phyloP scores from a whole-genome alignment of 192 early-diverging fungal genomes.

The Spinellus fusiger region DNA sequence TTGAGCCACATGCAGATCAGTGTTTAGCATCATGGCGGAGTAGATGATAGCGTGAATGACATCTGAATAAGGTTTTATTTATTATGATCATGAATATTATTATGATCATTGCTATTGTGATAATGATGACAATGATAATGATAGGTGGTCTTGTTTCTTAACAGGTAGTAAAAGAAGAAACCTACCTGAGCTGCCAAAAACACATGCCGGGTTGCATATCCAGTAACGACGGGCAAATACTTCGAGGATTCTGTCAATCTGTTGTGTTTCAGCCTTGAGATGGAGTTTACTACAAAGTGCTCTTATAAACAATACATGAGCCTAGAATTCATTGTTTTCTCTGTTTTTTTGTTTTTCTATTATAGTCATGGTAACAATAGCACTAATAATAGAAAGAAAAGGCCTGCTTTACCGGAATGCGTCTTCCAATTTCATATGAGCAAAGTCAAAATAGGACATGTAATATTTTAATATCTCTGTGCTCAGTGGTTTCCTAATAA shows the following conservation, averaged over 20 bases:
- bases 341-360: neutral
- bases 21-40: slow-evolving; percentile 85
- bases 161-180: neutral
- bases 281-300: slow-evolving; percentile 66
- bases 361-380: neutral
- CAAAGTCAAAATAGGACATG: slow-evolving; percentile 28
- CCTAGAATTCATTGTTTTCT: neutral
- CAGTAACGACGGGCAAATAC: slow-evolving; percentile 76
- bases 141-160: neutral
- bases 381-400: neutral
- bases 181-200: slow-evolving; percentile 38
- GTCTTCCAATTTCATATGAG: slow-evolving; percentile 18
- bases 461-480: slow-evolving; percentile 16
- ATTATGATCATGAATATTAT: neutral
- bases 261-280: slow-evolving; percentile 88
- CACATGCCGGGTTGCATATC: slow-evolving; percentile 69
- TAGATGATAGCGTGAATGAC: slow-evolving; percentile 83
- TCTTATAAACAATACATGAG: slow-evolving; percentile 27
- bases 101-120: neutral
- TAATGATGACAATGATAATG: neutral
- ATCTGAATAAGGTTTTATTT: slow-evolving; percentile 37
- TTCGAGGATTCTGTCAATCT: slow-evolving; percentile 83
- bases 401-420: slow-evolving; percentile 18
- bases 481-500: slow-evolving; percentile 14
- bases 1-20: slow-evolving; percentile 86